Evolutionary conservation across 1,284 basidiomycete species (phyloP).

Genomic region (Ceratobasidium sp.): DNA sequence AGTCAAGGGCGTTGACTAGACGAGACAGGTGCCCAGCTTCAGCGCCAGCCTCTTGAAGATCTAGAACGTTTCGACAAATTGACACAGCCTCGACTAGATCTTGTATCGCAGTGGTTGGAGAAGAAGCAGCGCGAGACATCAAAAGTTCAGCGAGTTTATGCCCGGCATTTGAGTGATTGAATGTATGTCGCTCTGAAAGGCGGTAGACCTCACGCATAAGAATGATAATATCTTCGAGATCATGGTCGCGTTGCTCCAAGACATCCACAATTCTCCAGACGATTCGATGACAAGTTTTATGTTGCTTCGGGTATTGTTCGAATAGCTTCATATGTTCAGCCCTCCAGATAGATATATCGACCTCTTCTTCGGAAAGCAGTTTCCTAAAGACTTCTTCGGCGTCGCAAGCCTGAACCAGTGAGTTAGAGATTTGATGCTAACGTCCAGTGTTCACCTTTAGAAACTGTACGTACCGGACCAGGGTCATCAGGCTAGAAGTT

Average conservation of each 20-base stretch:
- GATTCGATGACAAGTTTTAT: conserved; percentile 4
- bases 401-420: background rate
- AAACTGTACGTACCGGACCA: background rate
- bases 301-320: conserved; percentile 23
- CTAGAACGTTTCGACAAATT: background rate
- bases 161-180: background rate
- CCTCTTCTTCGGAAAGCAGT: background rate
- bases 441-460: no score
- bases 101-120: background rate
- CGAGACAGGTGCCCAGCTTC: background rate
- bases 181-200: background rate
- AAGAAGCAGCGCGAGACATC: background rate
- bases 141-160: background rate
- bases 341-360: background rate
- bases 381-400: background rate
- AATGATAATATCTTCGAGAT: background rate
- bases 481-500: background rate
- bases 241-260: conserved; percentile 7
- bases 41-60: background rate
- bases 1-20: background rate
- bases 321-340: background rate
- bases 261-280: conserved; percentile 36
- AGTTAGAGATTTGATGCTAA: background rate
- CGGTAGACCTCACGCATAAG: conserved; percentile 12
- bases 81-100: conserved; percentile 10